Conservation (phyloP, 805 yeast genomes). For the Saturnispora sanitii region DNA sequence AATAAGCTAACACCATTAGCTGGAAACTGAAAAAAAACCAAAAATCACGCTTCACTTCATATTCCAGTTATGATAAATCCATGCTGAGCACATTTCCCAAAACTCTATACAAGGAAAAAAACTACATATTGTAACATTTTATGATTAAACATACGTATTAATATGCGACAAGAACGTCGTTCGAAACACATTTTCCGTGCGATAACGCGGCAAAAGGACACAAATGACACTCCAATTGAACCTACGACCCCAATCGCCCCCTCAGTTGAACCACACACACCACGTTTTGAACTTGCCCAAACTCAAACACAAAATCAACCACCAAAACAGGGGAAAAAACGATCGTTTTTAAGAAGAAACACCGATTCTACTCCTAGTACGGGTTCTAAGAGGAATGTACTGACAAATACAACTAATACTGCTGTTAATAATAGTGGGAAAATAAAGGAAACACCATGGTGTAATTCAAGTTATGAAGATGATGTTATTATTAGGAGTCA, state of each 20-base stretch:
- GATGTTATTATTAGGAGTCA: conserved; percentile 19
- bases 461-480: not conserved
- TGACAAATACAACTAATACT: conserved; percentile 5
- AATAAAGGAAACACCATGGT: no score
- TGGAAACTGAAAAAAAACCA: no score
- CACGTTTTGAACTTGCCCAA: not conserved
- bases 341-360: conserved; percentile 6
- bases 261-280: conserved; percentile 2
- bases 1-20: no score
- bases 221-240: no score
- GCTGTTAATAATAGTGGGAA: not conserved
- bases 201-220: conserved; percentile 4
- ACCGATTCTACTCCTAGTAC: conserved; percentile 1
- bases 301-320: not conserved
- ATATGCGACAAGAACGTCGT: conserved; percentile 4
- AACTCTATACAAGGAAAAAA: no score
- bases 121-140: no score
- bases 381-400: conserved; percentile 1
- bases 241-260: no score
- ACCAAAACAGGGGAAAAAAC: conserved; percentile 1
- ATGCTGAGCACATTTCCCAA: not conserved
- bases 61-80: no score
- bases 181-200: conserved; percentile 6
- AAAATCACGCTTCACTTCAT: no score
- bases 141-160: not conserved